Evolutionary conservation across 257 asterid species (phyloP).

Genomic region (Solanum sparsipilum): DNA sequence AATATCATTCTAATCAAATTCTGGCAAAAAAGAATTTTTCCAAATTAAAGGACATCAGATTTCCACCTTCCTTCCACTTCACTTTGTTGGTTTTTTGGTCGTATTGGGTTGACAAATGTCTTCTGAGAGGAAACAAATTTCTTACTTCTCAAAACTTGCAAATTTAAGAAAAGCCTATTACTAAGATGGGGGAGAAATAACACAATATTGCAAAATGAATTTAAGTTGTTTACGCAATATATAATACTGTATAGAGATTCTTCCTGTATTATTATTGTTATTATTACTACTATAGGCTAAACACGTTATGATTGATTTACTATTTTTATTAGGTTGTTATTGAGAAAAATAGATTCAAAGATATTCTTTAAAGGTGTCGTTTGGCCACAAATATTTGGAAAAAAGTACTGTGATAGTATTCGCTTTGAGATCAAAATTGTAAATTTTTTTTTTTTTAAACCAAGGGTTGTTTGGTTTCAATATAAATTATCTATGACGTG

Average conservation of each 20-base stretch:
- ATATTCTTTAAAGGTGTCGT: not conserved
- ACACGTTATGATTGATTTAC: not conserved
- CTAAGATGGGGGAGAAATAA: not conserved
- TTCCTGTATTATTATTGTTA: not conserved
- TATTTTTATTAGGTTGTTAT: not conserved
- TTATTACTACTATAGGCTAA: not conserved
- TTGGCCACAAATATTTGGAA: no score
- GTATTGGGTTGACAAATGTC: not conserved
- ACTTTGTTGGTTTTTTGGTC: not conserved
- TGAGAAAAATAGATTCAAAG: not conserved
- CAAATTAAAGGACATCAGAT: not conserved
- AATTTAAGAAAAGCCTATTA: not conserved
- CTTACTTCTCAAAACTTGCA: not conserved
- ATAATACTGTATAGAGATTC: not conserved
- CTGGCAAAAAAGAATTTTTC: no score
- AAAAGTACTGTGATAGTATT: not conserved
- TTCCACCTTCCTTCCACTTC: not conserved
- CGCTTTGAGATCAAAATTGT: not conserved
- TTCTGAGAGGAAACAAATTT: not conserved
- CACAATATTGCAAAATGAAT: not conserved
- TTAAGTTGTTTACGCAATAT: not conserved
- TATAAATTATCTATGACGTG: not conserved
- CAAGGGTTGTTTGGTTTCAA: not conserved
- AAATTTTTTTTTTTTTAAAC: not conserved
- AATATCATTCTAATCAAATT: no score